Base-by-base conservation (phyloP, 331 rosid genomes). In the Spiraea crenata region DNA sequence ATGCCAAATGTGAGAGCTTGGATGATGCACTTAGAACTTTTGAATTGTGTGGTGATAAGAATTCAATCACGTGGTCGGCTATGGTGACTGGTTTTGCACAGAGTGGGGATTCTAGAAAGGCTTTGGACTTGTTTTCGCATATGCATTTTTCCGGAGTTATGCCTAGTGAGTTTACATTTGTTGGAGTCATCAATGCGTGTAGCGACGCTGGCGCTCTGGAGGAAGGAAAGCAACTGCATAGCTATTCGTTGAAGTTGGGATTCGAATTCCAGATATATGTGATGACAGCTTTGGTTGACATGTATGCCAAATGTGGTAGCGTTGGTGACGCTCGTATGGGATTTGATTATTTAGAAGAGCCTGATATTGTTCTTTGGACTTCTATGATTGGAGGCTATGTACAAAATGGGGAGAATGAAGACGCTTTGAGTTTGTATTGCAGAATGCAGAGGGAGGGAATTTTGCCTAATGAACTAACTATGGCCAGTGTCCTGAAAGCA, bases 1-100 rank as follows among this genome's bases (percentile, higher is more conserved):
- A 90, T 84, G 86, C 77, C 0, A 92, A 85, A 76, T 90, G 98
- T 80, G 92, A 90, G 76, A 79, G 83, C 61, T 76, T 88, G 67
- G 97, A 88, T 73, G 85, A 88, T 76, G 96, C 97, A 5, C 81
- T 92, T 51, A 68, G 38, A 63, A 88, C 89, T 63, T 92, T 92
- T 69, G 73, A 82, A 12, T 45, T 78, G 47, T 85, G 76, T 0
- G 82, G 92, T 38, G 82, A 79, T 71, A 90, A 81, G 80, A 88
- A 88, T 84, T 79, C 96, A 0, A 87, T 90, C 64, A 92, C 97
- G 3, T 92, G 98, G 98, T 92, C 97, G 0, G 98, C 98, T 2
- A 90, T 92, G 88, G 82, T 92, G 38, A 88, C 93, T n/a, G 92
- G 96, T 45, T 90, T 77, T 82, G 90, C 97, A 0, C 97, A 86